Evolutionary conservation across 2,329 filamentous ascomycete genomes (phyloP).

Genomic region (Tricladium varicosporioides): DNA sequence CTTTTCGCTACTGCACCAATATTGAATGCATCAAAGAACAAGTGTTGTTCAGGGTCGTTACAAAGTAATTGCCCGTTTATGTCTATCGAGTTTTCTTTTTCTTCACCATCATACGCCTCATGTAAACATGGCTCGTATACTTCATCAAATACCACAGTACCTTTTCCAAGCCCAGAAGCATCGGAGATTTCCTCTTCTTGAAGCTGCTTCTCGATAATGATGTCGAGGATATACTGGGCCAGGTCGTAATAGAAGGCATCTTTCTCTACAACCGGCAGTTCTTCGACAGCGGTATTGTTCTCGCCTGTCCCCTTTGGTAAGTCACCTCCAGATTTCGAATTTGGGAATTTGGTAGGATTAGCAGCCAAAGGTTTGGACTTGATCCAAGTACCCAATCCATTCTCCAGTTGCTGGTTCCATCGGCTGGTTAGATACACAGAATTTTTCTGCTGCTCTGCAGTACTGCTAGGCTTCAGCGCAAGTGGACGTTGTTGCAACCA

Average conservation of each 20-base stretch:
- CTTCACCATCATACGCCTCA: constrained; percentile 20
- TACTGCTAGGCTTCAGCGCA: constrained; percentile 45
- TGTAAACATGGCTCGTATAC: constrained; percentile 26
- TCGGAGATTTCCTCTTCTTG: constrained; percentile 43
- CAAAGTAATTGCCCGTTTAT: constrained; percentile 37
- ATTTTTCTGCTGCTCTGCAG: constrained; percentile 53
- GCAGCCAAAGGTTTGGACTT: constrained; percentile 5
- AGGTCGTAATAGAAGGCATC: constrained; percentile 43
- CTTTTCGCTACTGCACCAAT: constrained; percentile 39
- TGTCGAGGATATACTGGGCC: constrained; percentile 40
- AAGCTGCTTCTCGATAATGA: constrained; percentile 49
- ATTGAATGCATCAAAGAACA: constrained; percentile 53
- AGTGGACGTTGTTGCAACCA: constrained; percentile 45
- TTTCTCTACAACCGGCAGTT: constrained; percentile 15
- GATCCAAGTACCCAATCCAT: constrained; percentile 44
- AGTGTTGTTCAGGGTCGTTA: constrained; percentile 39
- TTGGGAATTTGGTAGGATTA: background rate
- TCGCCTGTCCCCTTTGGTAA: background rate
- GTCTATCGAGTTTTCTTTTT: constrained; percentile 12
- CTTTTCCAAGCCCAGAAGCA: constrained; percentile 42
- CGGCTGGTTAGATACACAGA: constrained; percentile 47
- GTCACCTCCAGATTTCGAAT: background rate
- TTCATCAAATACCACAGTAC: constrained; percentile 20
- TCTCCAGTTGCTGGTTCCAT: constrained; percentile 49
- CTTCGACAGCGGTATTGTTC: background rate